Conservation (phyloP, 2,329 filamentous ascomycete species). For the Cladophialophora psammophila region DNA sequence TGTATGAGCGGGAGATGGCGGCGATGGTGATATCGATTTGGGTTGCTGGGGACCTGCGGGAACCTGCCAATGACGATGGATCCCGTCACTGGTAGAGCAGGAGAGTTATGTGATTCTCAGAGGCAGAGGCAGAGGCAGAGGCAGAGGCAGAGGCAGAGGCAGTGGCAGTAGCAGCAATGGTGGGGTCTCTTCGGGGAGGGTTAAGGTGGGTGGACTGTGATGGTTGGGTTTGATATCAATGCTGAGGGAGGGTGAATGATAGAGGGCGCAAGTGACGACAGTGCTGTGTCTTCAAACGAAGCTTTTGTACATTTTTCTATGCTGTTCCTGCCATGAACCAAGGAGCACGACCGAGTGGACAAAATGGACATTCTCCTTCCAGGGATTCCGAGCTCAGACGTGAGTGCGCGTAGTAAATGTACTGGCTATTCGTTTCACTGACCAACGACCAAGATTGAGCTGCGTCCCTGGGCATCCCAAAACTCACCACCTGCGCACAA, state of each 20-base stretch:
- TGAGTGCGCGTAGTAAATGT: background rate
- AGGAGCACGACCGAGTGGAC: slow-evolving; percentile 1
- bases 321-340: slow-evolving; percentile 2
- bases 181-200: slow-evolving; percentile 18
- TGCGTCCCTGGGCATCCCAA: slow-evolving; percentile 12
- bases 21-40: slow-evolving; percentile 27
- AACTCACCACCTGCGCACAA: background rate
- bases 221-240: slow-evolving; percentile 6
- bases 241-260: background rate
- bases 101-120: slow-evolving; percentile 16
- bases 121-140: background rate
- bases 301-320: slow-evolving; percentile 5
- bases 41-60: too few species aligned
- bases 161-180: slow-evolving; percentile 4
- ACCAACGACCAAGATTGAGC: background rate
- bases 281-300: slow-evolving; percentile 3
- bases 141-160: background rate
- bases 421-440: slow-evolving; percentile 13
- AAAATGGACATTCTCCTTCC: background rate
- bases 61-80: slow-evolving; percentile 4
- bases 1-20: slow-evolving; percentile 16
- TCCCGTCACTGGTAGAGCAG: slow-evolving; percentile 4
- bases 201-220: background rate
- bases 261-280: background rate
- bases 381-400: background rate